Base-by-base conservation (phyloP, 2,329 filamentous ascomycete species). In the Ploettnerulaceae sp. region DNA sequence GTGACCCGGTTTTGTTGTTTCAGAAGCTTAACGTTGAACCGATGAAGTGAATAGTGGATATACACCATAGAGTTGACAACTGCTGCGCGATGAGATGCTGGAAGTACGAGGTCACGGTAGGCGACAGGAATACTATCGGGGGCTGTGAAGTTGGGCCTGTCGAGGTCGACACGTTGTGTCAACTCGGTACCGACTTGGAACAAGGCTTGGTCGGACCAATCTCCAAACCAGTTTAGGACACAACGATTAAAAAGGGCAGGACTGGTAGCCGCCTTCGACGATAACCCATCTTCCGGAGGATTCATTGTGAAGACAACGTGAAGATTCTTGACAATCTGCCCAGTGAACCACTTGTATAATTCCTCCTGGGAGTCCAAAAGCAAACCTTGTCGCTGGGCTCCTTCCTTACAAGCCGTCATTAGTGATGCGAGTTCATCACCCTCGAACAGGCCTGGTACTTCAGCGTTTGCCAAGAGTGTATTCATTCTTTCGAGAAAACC, bases 221-320 rank as follows among this genome's bases (percentile, higher is more conserved):
- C 93, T 55, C 93, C 93, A 66, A 98, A 96, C 93, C 93, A 99
- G 70, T 99, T 98, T 59, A 99, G 83, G 38, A 99, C 93, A 64
- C 93, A 99, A 76, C 93, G 85, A 73, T 99, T 99, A 84, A 99
- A 99, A 62, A 99, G 71, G 31, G 93, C 93, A 50, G 93, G 93
- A 77, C 89, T 96, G 3, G 94, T 98, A 21, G 93, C 94, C 47
- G 93, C 93, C 72, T 96, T 97, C 24, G 89, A 95, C 1, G 88
- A 93, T 7, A 99, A 72, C 0, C 93, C 91, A 58, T 93, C 93
- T 63, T 96, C 89, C 0, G 93, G 94, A 11, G 93, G 93, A 67
- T 99, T 99, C 93, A 99, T 99, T 3, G 93, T 99, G 67, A 99
- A 98, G 17, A 99, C 93, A 37, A 99, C 93, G 62, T 99, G 93